Conservation (phyloP, 1,284 basidiomycete species). For the Schizophyllum amplum region DNA sequence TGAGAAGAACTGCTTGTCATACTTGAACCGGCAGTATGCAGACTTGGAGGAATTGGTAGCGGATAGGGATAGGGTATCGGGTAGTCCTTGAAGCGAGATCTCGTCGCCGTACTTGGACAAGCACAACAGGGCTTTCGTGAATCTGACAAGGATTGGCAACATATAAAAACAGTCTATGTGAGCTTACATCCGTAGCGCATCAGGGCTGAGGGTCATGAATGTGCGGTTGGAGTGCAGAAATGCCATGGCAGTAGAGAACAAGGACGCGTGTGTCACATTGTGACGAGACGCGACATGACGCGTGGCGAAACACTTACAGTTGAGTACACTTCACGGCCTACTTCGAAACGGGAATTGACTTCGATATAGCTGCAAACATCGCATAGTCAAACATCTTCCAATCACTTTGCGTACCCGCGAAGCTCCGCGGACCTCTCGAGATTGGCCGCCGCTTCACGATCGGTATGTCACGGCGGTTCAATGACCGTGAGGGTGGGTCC, state of each 20-base stretch:
- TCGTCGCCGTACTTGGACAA: slow-evolving; percentile 77
- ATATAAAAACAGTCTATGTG: not conserved
- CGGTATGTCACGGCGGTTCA: too few species aligned
- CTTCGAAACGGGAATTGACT: too few species aligned
- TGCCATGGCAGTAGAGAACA: not conserved
- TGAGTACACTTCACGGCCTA: too few species aligned
- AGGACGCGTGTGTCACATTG: not conserved
- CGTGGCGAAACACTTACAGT: too few species aligned
- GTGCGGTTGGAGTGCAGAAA: not conserved
- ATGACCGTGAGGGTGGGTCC: too few species aligned
- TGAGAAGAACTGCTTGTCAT: slow-evolving; percentile 59
- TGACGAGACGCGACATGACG: too few species aligned
- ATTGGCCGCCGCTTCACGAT: too few species aligned
- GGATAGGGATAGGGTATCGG: slow-evolving; percentile 53
- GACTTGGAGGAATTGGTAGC: slow-evolving; percentile 71
- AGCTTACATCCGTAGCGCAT: not conserved
- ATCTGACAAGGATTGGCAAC: slow-evolving; percentile 30
- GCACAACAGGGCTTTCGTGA: slow-evolving; percentile 64
- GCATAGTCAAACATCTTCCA: too few species aligned
- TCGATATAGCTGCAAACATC: too few species aligned
- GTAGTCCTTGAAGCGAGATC: slow-evolving; percentile 55
- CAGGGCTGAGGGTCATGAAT: not conserved
- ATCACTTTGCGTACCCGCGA: too few species aligned
- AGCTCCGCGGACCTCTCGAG: too few species aligned
- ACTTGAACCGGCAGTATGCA: slow-evolving; percentile 74